Conservation (phyloP, 306 rosid species). For the Heteromeles arbutifolia region DNA sequence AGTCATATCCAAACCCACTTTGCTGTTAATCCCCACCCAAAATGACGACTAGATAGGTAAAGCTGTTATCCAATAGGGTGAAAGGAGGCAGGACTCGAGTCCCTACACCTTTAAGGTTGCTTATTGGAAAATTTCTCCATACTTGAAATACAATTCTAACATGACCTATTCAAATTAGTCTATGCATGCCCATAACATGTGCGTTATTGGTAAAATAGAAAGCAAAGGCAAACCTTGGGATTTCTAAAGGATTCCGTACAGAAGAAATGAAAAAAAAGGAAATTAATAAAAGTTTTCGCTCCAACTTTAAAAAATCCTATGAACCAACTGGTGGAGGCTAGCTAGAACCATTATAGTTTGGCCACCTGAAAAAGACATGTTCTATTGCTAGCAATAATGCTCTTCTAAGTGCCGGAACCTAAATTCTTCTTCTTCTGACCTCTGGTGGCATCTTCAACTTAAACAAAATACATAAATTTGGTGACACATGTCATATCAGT, state of each 20-base stretch:
- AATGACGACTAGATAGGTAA: background rate
- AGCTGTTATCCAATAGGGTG: background rate
- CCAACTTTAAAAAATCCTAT: background rate
- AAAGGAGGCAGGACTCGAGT: background rate
- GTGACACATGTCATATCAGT: background rate
- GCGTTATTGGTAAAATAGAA: background rate
- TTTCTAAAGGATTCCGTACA: background rate
- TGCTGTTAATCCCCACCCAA: background rate
- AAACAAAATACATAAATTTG: background rate
- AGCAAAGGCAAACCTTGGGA: background rate
- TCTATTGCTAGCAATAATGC: background rate
- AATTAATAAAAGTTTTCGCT: background rate
- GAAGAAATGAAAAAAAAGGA: background rate
- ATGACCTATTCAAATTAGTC: background rate
- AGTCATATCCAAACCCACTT: background rate
- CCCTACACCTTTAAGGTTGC: background rate
- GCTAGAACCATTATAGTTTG: background rate
- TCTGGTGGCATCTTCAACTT: background rate
- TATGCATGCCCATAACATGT: background rate
- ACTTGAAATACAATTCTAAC: background rate
- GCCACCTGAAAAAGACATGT: background rate
- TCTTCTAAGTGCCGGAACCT: background rate
- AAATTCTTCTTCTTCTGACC: background rate
- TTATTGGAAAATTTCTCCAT: background rate
- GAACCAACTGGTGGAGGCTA: background rate